Evolutionary conservation across 108 stramenopile species (phyloP).

Genomic region (Pseudonitzschia multistriata): DNA sequence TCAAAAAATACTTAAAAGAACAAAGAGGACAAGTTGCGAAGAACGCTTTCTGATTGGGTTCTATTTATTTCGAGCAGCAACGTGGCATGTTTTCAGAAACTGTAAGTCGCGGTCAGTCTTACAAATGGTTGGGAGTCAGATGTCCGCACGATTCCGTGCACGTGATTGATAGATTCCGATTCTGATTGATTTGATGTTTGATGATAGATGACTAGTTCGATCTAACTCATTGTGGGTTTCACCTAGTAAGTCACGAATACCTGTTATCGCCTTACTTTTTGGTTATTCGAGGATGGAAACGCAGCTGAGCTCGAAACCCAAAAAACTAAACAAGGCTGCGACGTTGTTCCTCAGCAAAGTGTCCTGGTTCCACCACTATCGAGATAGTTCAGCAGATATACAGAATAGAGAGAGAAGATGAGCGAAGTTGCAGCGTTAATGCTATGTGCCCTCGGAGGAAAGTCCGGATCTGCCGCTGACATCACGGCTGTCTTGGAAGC

Average conservation of each 20-base stretch:
- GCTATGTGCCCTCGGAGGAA: slow-evolving; percentile 82
- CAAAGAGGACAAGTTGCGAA: not conserved
- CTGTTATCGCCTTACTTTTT: slow-evolving; percentile 10
- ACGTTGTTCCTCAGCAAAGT: not conserved
- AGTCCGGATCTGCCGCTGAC: slow-evolving; percentile 76
- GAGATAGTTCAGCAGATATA: not conserved
- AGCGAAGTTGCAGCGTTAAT: slow-evolving; percentile 80
- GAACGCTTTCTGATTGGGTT: not conserved
- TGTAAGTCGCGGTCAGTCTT: too few species aligned
- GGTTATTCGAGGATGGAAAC: not conserved
- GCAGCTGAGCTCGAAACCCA: not conserved
- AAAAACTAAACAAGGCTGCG: slow-evolving; percentile 7
- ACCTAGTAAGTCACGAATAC: slow-evolving; percentile 4
- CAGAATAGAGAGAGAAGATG: slow-evolving; percentile 46
- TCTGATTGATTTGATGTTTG: not conserved
- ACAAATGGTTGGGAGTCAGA: not conserved
- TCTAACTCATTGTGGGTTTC: too few species aligned
- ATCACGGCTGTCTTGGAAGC: slow-evolving; percentile 84
- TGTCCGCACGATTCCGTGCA: not conserved
- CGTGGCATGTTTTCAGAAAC: not conserved
- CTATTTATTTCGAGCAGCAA: not conserved
- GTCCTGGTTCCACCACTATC: not conserved
- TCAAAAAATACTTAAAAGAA: not conserved
- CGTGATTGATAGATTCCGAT: too few species aligned
- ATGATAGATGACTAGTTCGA: too few species aligned